Percentiles rank a stretch among this genome's conserved stretches.
phyloP scores from a whole-genome alignment of 208 protist genomes.

The Dictyostelium gargantuum region DNA sequence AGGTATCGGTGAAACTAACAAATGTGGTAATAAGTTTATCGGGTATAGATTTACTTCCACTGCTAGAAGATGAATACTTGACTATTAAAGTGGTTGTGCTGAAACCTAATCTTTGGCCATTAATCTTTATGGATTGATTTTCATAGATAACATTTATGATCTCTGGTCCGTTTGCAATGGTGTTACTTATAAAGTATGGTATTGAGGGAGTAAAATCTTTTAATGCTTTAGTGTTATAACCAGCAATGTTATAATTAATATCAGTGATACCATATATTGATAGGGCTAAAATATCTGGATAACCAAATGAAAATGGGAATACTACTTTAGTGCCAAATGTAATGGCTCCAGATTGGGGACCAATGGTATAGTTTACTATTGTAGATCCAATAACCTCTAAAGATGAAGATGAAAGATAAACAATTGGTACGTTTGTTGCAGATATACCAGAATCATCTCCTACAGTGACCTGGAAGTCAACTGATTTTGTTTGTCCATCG shows the following conservation, averaged over 20 bases:
- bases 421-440: not conserved
- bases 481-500: not conserved
- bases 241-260: not conserved
- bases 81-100: not conserved
- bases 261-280: slow-evolving; percentile 1
- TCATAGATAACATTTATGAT: not conserved
- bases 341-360: not conserved
- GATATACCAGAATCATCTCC: not conserved
- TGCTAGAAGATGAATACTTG: not conserved
- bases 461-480: not conserved
- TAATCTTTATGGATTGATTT: not conserved
- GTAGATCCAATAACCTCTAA: not conserved
- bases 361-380: too few species aligned
- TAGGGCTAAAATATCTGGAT: not conserved
- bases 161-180: not conserved
- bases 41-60: too few species aligned
- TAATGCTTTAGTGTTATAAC: not conserved
- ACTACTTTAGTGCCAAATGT: not conserved
- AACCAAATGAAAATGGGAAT: not conserved
- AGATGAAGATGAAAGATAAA: not conserved
- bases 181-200: not conserved
- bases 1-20: not conserved
- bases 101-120: not conserved
- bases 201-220: not conserved
- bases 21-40: not conserved